Base-by-base conservation (phyloP, 495 filamentous ascomycete species). In the Rostrohypoxylon terebratum region DNA sequence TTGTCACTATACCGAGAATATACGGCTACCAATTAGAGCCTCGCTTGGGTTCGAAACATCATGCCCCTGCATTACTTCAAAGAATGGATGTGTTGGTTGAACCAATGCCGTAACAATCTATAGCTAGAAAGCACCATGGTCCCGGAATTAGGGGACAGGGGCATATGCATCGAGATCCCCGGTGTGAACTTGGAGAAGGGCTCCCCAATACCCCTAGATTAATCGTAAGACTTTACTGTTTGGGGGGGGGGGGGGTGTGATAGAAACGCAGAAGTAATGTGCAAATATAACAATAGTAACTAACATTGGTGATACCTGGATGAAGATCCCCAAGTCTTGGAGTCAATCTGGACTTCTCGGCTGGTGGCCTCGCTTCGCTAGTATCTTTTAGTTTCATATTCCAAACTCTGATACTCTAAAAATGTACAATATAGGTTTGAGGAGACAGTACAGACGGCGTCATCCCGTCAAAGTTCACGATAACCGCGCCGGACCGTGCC, bases 401-500 rank as follows among this genome's bases (percentile, higher is more conserved):
- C 7, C 11, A 25, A 25, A 18, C n/a, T 3, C 18, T 18, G 50
- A 45, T 18, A 48, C 13, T 28, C 36, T 33, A 10, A 23, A 21
- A 64, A 6, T 55, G 3, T 2, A 8, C 21, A 11, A 44, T 42
- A 54, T 55, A 67, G 38, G 4, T 42, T 40, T 48, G 28, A 28
- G 6, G 3, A 18, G 42, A 6, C 31, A 25, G 14, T 14, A 25
- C 20, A 33, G 25, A 16, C 47, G 33, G 8, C 31, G 47, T n/a
- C 42, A 38, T n/a, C 31, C 33, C 8, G 18, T 44, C 25, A 25
- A 57, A 20, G 38, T 54, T 65, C 8, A 36, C 21, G 38, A 66
- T 66, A 47, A 59, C 63, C 59, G 69, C 50, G 42, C 44, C 69
- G 63, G 58, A 11, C 59, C 63, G 69, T 28, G 63, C 69, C 63